Evolutionary conservation across 2,329 filamentous ascomycete species (phyloP), one percentile per base, ranked within the genome.

Genomic region (Drechslera avenae): DNA sequence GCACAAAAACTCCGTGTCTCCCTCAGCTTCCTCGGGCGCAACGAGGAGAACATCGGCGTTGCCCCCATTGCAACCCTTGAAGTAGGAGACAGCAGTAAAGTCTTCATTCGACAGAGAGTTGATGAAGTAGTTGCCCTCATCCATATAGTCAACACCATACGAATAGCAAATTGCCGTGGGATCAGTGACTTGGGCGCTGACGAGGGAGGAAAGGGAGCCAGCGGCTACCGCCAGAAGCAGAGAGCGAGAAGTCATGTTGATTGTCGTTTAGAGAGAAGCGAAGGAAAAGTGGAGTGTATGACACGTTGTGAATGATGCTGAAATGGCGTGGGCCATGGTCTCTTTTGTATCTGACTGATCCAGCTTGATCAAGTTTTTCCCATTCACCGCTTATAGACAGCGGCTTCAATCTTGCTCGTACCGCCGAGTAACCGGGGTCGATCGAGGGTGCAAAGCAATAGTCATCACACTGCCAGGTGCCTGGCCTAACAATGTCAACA

Each of bases 111-210:
- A 77, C 13, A 67, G 59, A 8, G 69, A 69, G 58, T 79, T 78
- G 59, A 79, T 77, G 60, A 78, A 80, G 63, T 78, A 80, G 14
- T 63, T 56, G 2, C 71, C 71, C 30, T 73, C 75, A 55, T 75
- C 71, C 39, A 76, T 61, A 46, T 76, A 80, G 56, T 80, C 77
- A 14, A 75, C 67, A 42, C 73, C 73, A 45, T 63, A 75, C 9
- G 73, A 71, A 39, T 68, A 63, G 52, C 73, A 75, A 16, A 67
- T 58, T 1, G 65, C 18, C 23, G 10, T 7, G 18, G 65, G 18
- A 62, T 59, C 5, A 52, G 50, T 45, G 14, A 33, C 46, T 33
- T 68, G 57, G 9, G 65, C 52, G 17, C 40, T 51, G 35, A 59
- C 64, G 17, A 68, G 35, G 5, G 69, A 63, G 5, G 69, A 63